Percentiles rank a stretch among this genome's conserved stretches.
Conservation (phyloP, 1,284 basidiomycete genomes). For the Marasmius fiardii region DNA sequence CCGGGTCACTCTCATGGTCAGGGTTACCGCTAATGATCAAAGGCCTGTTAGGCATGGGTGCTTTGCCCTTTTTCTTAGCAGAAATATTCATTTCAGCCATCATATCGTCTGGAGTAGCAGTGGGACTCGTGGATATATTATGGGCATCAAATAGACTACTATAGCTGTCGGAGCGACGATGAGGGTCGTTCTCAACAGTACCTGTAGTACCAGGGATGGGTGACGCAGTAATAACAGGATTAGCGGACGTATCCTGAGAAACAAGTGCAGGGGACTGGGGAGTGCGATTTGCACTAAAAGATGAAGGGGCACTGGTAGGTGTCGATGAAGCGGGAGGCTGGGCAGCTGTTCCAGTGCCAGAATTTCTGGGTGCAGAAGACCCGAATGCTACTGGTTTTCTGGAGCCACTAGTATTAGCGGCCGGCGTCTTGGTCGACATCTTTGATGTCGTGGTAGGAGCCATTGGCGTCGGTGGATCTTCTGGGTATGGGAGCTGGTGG, state of each 20-base stretch:
- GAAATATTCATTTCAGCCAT: neutral
- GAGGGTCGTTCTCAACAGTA: neutral
- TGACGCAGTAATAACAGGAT: neutral
- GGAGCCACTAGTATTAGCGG: neutral
- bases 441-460: neutral
- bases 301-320: neutral
- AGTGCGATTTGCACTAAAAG: neutral
- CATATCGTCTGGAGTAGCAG: neutral
- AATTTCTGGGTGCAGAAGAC: neutral
- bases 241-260: neutral
- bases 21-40: neutral
- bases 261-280: neutral
- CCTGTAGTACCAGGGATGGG: neutral
- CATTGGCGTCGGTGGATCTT: neutral
- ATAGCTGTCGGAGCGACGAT: neutral
- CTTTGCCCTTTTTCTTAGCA: neutral
- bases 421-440: neutral
- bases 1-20: neutral
- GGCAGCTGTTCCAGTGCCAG: neutral
- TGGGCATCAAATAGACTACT: neutral
- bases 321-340: neutral
- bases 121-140: neutral
- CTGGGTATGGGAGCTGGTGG: neutral
- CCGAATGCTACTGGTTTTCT: neutral
- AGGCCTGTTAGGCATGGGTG: neutral